Evolutionary conservation across 345 rosid species (phyloP), one percentile per base, ranked within the genome.

Genomic region (Rhizophora apiculata): DNA sequence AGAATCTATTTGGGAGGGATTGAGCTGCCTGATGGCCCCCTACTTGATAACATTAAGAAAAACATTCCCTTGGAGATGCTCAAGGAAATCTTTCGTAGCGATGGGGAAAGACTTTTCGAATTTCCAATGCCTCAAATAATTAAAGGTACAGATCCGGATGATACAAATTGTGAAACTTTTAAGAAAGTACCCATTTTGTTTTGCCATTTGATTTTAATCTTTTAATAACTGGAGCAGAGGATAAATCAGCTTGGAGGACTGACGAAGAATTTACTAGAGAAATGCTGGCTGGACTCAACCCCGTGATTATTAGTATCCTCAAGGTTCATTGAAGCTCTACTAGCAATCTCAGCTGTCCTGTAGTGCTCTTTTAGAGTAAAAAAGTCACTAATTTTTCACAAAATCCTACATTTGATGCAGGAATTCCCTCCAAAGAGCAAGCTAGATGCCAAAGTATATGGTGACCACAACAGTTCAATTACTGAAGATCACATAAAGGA

Each of bases 191-290:
- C 60, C 60, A 24, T 56, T 56, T 56, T 21, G 26, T 56, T 56
- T 21, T 56, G 49, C 49, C 49, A 13, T 56, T 27, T 56, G 26
- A 24, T 10, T 24, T 24, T 49, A 30, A 65, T 62, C 11, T 36
- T 46, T 10, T 29, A 19, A 48, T 21, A 7, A 39, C 26, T 56
- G 61, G 58, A 1, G 49, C 79, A 82, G 83, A 77, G 63, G 63
- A 65, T 21, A 75, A 68, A 64, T 68, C 80, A 39, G 86, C 84
- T 15, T 83, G 86, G 86, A 80, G 82, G 61, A 80, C 75, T 8
- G 86, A 83, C 34, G 80, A 74, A 73, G 86, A 83, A 72, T 82
- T 79, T 27, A 78, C 59, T 6, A 60, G 83, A 74, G 85, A 82
- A 62, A 82, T 79, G 82, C 63, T 79, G 8, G 79, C 85, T 0